These are phyloP conservation scores for Lactifluus volemus DNA, from an alignment of 768 basidiomycete species.

Conservation along the genomic window DNA sequence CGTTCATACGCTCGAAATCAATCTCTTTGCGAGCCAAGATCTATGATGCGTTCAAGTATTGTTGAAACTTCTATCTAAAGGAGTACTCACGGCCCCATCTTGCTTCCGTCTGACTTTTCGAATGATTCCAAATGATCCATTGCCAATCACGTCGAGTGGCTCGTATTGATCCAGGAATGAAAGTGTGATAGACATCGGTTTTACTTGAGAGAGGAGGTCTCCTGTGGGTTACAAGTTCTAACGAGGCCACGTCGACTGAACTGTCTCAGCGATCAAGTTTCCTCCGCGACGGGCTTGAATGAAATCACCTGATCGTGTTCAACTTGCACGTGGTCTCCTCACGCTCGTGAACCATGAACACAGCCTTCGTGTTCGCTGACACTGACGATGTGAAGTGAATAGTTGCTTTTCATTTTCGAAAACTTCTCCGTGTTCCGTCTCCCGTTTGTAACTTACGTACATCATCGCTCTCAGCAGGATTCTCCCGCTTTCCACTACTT, in stretches of 20 bases:
- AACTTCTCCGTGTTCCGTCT: too few relatives aligned
- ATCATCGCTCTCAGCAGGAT: too few relatives aligned
- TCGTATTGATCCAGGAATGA: slow-evolving; percentile 70
- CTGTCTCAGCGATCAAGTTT: not conserved
- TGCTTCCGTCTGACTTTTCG: slow-evolving; percentile 82
- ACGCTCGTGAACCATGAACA: too few relatives aligned
- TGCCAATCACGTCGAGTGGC: slow-evolving; percentile 86
- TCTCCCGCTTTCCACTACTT: too few relatives aligned
- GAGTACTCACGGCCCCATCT: slow-evolving; percentile 64
- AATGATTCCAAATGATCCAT: slow-evolving; percentile 96
- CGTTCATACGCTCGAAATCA: slow-evolving; percentile 95
- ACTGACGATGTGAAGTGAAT: too few relatives aligned
- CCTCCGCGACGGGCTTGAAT: not conserved
- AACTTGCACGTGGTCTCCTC: slow-evolving; percentile 3
- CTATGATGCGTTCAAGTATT: slow-evolving; percentile 30
- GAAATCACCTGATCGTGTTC: slow-evolving; percentile 16
- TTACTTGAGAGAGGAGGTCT: not conserved
- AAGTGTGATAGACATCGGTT: slow-evolving; percentile 21
- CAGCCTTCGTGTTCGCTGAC: too few relatives aligned
- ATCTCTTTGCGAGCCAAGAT: slow-evolving; percentile 89
- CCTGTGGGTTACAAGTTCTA: not conserved
- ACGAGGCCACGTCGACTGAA: not conserved
- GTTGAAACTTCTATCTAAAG: not conserved
- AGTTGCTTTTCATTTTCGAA: too few relatives aligned
- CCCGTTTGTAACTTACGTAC: too few relatives aligned